These are phyloP conservation scores for Rhizophora apiculata DNA, from an alignment of 345 rosid genomes.

Conservation along the genomic window DNA sequence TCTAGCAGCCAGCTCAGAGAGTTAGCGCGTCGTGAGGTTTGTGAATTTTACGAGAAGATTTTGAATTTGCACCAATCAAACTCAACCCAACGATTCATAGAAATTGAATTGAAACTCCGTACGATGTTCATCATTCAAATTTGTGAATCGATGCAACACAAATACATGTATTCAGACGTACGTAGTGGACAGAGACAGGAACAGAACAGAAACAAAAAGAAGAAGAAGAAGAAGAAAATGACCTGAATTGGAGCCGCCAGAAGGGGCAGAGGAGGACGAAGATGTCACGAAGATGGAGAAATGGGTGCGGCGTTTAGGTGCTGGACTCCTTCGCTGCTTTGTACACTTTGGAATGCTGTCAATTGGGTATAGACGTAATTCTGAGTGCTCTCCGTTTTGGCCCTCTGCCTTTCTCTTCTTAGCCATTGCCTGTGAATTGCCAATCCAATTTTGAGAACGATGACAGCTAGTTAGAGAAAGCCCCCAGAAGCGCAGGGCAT, in stretches of 20 bases:
- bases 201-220: too few species aligned
- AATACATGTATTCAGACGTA: too few species aligned
- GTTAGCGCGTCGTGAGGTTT: too few species aligned
- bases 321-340: constrained; percentile 29
- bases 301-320: constrained; percentile 33
- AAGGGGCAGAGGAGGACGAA: constrained; percentile 4
- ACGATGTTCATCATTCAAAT: too few species aligned
- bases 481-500: background rate
- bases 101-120: background rate
- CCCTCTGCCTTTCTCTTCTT: constrained; percentile 12
- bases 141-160: too few species aligned
- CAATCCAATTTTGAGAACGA: background rate
- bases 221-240: too few species aligned
- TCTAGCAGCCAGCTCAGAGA: too few species aligned
- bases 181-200: too few species aligned
- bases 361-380: constrained; percentile 3
- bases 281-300: constrained; percentile 22
- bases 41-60: too few species aligned
- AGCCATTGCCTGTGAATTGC: background rate
- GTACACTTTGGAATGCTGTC: constrained; percentile 20
- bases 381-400: background rate
- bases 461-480: too few species aligned
- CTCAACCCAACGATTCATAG: background rate
- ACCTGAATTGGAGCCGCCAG: constrained; percentile 7
- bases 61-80: too few species aligned